Conservation (phyloP, 148 eudicot species). For the Rheum nobile region DNA sequence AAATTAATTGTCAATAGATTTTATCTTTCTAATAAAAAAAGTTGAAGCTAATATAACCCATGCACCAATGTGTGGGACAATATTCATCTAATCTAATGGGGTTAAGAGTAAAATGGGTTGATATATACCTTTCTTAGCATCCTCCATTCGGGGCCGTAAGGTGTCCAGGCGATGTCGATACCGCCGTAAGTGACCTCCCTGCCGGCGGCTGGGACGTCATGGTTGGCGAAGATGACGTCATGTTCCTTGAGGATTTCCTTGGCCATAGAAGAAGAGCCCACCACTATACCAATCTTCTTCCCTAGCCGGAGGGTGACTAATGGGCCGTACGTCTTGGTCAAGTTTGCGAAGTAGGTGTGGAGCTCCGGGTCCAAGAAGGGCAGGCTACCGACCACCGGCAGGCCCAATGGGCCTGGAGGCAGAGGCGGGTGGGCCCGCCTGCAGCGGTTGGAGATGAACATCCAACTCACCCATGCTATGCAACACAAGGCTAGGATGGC, state of each 20-base stretch:
- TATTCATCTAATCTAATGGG: no score
- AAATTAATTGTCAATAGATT: no score
- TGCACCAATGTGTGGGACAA: no score
- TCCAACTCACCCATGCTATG: neutral
- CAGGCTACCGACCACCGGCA: conserved; percentile 5
- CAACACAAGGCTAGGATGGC: neutral
- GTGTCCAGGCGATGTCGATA: conserved; percentile 37
- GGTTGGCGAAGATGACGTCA: conserved; percentile 56
- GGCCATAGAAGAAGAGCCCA: conserved; percentile 40
- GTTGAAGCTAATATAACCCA: no score
- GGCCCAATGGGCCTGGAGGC: conserved; percentile 8
- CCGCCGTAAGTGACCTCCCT: conserved; percentile 42
- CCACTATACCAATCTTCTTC: conserved; percentile 26
- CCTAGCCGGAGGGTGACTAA: conserved; percentile 47
- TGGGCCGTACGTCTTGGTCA: conserved; percentile 41
- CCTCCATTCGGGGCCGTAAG: conserved; percentile 48
- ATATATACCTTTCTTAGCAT: conserved; percentile 36
- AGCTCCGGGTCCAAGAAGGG: neutral
- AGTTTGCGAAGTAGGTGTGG: neutral
- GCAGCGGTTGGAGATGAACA: neutral
- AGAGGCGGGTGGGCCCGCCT: neutral
- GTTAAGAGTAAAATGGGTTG: no score
- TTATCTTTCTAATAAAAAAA: no score
- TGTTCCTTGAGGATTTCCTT: conserved; percentile 47
- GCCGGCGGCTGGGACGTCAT: conserved; percentile 49